Conservation (phyloP, 1,139 yeast genomes). For the Geotrichum europaeum region DNA sequence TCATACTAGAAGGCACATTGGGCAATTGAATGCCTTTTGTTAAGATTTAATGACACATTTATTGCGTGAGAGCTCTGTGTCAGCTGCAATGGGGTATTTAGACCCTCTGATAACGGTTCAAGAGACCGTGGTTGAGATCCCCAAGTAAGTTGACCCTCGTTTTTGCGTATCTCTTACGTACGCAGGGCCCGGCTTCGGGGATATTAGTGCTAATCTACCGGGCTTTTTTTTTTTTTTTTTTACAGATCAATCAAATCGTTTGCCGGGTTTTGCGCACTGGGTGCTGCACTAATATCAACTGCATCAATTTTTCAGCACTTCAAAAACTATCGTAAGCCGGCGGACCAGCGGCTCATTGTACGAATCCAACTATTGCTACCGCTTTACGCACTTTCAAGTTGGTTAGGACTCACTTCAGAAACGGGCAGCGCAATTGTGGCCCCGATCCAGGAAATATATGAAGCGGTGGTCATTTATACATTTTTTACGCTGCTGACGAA, state of each 20-base stretch:
- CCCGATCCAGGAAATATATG: slow-evolving; percentile 83
- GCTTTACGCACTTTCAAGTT: slow-evolving; percentile 48
- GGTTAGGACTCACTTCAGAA: slow-evolving; percentile 50
- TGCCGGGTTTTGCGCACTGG: slow-evolving; percentile 25
- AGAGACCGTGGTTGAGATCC: slow-evolving; percentile 2
- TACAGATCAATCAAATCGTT: slow-evolving; percentile 10
- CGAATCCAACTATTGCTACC: slow-evolving; percentile 65
- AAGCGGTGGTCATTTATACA: slow-evolving; percentile 92
- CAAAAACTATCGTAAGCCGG: slow-evolving; percentile 76
- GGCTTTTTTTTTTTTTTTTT: background rate
- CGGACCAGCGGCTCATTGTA: slow-evolving; percentile 78
- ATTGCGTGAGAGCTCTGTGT: background rate
- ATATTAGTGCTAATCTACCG: background rate
- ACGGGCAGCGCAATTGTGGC: slow-evolving; percentile 49
- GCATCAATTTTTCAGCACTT: slow-evolving; percentile 49
- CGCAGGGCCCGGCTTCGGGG: no score
- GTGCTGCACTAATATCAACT: slow-evolving; percentile 40
- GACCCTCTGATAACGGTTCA: background rate
- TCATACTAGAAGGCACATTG: background rate
- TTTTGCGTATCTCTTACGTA: background rate
- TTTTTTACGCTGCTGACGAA: slow-evolving; percentile 78
- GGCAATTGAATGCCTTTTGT: background rate
- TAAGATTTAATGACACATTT: background rate
- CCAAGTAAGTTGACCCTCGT: background rate
- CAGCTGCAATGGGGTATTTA: background rate